phyloP scores from a whole-genome alignment of 2,329 filamentous ascomycete species.

The Rhynchosporium agropyri region DNA sequence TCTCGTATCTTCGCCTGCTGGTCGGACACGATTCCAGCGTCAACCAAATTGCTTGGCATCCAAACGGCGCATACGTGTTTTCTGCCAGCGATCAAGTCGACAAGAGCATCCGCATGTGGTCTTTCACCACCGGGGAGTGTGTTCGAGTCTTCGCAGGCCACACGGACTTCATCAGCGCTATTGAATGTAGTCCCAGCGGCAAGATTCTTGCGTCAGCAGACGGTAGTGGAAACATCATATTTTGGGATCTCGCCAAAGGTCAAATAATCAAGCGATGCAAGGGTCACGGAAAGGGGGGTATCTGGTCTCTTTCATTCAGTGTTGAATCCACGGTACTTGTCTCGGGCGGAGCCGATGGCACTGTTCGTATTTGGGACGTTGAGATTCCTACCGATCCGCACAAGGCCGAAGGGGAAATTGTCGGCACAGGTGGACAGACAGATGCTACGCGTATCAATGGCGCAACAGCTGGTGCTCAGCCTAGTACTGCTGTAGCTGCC shows the following conservation, averaged over 20 bases:
- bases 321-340: conserved; percentile 89
- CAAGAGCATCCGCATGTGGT: conserved; percentile 97
- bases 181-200: conserved; percentile 85
- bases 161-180: conserved; percentile 79
- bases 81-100: conserved; percentile 84
- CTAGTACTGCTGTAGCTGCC: conserved; percentile 40
- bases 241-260: conserved; percentile 93
- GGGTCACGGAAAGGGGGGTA: conserved; percentile 89
- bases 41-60: conserved; percentile 91
- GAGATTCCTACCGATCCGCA: conserved; percentile 68
- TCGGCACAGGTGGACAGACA: conserved; percentile 48
- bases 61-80: conserved; percentile 91
- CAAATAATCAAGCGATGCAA: conserved; percentile 88
- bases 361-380: conserved; percentile 93
- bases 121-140: conserved; percentile 81
- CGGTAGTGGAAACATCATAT: conserved; percentile 82
- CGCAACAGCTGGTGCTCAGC: conserved; percentile 35
- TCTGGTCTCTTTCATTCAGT: conserved; percentile 91
- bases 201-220: conserved; percentile 91
- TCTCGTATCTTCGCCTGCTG: conserved; percentile 83
- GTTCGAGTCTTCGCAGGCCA: conserved; percentile 93
- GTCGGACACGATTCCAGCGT: conserved; percentile 92
- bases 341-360: conserved; percentile 88
- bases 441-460: conserved; percentile 52
- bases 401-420: conserved; percentile 50